Evolutionary conservation across 176 grass and related monocot species (phyloP).

Genomic region (Musa schizocarpa): DNA sequence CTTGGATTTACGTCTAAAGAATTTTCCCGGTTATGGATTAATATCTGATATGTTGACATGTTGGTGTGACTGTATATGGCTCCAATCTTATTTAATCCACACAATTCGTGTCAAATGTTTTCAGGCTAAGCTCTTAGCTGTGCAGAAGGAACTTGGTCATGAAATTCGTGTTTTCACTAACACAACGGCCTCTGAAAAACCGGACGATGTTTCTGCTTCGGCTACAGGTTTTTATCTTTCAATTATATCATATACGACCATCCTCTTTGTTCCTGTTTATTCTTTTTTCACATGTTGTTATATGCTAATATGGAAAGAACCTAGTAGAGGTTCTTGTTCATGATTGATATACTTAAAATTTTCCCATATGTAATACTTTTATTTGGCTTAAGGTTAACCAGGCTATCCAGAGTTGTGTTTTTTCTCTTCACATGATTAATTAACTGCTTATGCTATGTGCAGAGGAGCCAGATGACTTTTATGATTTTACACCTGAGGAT

Average conservation of each 20-base stretch:
- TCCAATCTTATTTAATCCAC: conserved; percentile 13
- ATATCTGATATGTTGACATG: neutral
- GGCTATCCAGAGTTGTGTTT: neutral
- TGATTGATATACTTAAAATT: neutral
- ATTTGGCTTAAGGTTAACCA: neutral
- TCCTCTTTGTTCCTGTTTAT: neutral
- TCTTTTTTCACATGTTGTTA: neutral
- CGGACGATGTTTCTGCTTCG: conserved; percentile 41
- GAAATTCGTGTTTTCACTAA: conserved; percentile 67
- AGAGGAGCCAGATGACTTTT: conserved; percentile 92
- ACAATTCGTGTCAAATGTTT: neutral
- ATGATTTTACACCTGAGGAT: conserved; percentile 79
- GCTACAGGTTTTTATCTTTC: conserved; percentile 38
- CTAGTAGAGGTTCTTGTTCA: no score
- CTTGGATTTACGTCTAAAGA: neutral
- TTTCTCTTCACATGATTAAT: conserved; percentile 6
- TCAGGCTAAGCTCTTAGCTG: conserved; percentile 62
- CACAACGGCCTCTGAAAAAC: conserved; percentile 20
- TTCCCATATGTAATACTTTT: neutral
- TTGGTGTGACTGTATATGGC: conserved; percentile 8
- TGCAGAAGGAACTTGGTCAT: conserved; percentile 57
- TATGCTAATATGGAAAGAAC: neutral
- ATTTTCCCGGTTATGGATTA: neutral
- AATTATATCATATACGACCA: neutral
- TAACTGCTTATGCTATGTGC: conserved; percentile 10